Base-by-base conservation (phyloP, 2,329 filamentous ascomycete genomes). In the Talaromyces pinophilus region DNA sequence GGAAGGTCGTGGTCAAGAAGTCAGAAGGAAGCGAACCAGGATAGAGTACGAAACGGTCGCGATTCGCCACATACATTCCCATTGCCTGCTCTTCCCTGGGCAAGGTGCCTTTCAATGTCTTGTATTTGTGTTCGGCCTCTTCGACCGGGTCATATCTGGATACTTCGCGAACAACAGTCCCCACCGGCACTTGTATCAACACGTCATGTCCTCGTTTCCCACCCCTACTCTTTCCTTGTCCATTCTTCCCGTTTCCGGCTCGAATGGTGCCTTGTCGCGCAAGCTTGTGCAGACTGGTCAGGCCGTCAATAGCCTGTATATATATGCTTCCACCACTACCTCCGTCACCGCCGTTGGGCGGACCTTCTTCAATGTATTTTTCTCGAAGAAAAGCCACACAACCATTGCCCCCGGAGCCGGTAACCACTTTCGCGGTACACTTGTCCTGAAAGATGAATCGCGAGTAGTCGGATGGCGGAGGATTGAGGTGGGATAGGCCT, bases 351-450 rank as follows among this genome's bases (percentile, higher is more conserved):
- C 95, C 95, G 77, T 99, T 98, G 10, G 95, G 88, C 11, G 95
- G 95, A 0, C 95, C 95, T 70, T 96, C 89, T 54, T 89, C 87
- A 35, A 97, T 84, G 78, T 91, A 98, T 69, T 94, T 94, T 73
- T 99, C 95, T 22, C 94, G 90, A 52, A 96, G 82, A 76, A 98
- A 99, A 0, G 95, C 95, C 61, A 98, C 92, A 75, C 95, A 99
- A 69, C 95, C 95, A 74, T 95, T 89, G 8, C 95, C 95, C 30
- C 95, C 95, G 1, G 84, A 81, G 8, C 95, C 95, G 19, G 93
- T 91, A 71, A 90, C 86, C 2, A 98, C 79, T 0, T 87, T 91
- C 33, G 98, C 79, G 7, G 87, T 87, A 64, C 93, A 93, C 76
- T 92, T 90, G 80, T 99, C 95, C 65, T 92, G 89, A 75, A 99